Conservation (phyloP, 768 basidiomycete genomes). For the Mycena leptocephala region DNA sequence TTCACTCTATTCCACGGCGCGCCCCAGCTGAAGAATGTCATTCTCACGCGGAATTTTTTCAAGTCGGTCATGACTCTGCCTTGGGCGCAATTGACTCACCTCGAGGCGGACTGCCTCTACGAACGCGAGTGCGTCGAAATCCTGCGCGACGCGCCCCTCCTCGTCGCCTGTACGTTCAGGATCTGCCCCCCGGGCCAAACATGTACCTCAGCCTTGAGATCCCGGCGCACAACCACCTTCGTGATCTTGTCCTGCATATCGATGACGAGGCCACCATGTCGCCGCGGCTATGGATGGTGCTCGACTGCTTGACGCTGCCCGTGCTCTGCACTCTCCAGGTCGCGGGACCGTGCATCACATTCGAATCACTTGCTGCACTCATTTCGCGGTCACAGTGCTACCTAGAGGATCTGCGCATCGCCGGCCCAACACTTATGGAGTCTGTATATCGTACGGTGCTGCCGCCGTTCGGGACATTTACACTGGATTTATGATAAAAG, state of each 20-base stretch:
- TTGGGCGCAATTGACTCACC: background rate
- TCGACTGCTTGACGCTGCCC: background rate
- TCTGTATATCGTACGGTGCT: background rate
- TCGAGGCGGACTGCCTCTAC: conserved; percentile 2
- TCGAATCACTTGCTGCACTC: background rate
- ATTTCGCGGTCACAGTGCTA: background rate
- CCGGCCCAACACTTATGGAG: background rate
- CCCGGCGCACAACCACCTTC: background rate
- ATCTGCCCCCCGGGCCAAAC: background rate
- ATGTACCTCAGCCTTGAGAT: background rate
- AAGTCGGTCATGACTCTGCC: background rate
- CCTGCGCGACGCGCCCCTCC: background rate
- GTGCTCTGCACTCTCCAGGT: background rate
- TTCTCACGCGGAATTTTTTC: background rate
- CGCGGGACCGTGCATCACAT: background rate
- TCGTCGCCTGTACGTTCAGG: background rate
- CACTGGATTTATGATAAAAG: background rate
- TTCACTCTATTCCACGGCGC: background rate
- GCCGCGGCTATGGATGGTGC: background rate
- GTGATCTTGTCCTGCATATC: background rate
- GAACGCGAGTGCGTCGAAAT: conserved; percentile 17
- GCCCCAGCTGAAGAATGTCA: background rate
- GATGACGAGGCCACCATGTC: background rate
- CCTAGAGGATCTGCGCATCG: background rate
- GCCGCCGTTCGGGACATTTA: background rate